phyloP scores from a whole-genome alignment of 805 yeast genomes.

The Kregervanrija fluxuum region DNA sequence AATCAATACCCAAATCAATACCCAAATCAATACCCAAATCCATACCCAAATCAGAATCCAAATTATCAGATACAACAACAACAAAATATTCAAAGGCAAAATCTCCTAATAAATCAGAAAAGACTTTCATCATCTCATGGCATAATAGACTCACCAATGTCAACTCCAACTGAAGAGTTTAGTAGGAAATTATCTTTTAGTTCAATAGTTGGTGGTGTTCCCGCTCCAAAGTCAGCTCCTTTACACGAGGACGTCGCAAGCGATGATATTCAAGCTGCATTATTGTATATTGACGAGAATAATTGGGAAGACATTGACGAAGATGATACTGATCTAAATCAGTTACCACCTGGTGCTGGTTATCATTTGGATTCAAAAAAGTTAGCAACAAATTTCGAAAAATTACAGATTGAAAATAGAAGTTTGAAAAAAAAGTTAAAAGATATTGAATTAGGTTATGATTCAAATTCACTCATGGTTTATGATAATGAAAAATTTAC shows the following conservation, averaged over 20 bases:
- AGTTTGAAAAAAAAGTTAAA: constrained; percentile 9
- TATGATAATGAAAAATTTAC: constrained; percentile 10
- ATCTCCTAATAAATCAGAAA: constrained; percentile 1
- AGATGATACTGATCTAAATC: constrained; percentile 8
- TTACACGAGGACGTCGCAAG: too few relatives aligned
- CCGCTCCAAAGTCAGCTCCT: background rate
- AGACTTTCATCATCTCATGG: constrained; percentile 7
- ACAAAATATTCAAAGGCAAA: background rate
- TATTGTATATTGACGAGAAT: constrained; percentile 1
- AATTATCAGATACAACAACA: background rate
- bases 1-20: too few relatives aligned
- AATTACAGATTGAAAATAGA: constrained; percentile 11
- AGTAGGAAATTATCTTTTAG: constrained; percentile 17
- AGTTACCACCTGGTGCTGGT: constrained; percentile 1
- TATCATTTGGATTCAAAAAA: background rate
- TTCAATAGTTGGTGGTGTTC: constrained; percentile 15
- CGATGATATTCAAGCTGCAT: background rate
- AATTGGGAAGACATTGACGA: constrained; percentile 12
- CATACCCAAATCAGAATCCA: too few relatives aligned
- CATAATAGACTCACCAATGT: constrained; percentile 19
- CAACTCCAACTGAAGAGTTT: constrained; percentile 6
- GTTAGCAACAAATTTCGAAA: constrained; percentile 7
- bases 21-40: too few relatives aligned
- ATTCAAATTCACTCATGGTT: constrained; percentile 6
- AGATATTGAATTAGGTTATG: constrained; percentile 13